phyloP scores from a whole-genome alignment of 805 yeast species.

The Ogataea pignaliae region DNA sequence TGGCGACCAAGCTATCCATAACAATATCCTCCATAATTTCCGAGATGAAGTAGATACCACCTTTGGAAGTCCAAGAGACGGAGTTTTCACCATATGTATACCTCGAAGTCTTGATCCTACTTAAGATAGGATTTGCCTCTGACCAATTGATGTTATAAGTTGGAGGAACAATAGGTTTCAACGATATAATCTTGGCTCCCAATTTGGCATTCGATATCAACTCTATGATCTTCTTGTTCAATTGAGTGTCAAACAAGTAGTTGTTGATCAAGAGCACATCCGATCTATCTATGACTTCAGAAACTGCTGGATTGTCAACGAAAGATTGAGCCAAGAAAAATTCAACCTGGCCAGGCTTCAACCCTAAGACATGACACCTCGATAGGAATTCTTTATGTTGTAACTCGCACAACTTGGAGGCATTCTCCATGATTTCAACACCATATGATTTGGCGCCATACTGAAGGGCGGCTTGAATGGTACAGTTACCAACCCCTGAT shows the following conservation, averaged over 20 bases:
- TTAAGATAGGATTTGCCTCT: constrained; percentile 53
- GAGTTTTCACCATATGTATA: constrained; percentile 62
- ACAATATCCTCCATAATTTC: constrained; percentile 46
- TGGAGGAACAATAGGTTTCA: constrained; percentile 75
- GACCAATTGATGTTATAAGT: constrained; percentile 62
- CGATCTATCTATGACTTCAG: constrained; percentile 49
- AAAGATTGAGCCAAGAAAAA: constrained; percentile 69
- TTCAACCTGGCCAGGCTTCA: constrained; percentile 50
- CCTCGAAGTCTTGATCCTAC: constrained; percentile 58
- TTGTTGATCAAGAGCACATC: constrained; percentile 79
- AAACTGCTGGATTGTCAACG: constrained; percentile 57
- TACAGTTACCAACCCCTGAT: constrained; percentile 92
- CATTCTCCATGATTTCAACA: constrained; percentile 83
- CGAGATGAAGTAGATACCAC: constrained; percentile 73
- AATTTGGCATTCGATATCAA: constrained; percentile 59
- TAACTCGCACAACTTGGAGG: constrained; percentile 58
- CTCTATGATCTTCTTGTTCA: constrained; percentile 62
- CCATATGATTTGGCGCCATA: constrained; percentile 84
- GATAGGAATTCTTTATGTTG: constrained; percentile 57
- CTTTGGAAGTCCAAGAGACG: constrained; percentile 89
- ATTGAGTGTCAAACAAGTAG: constrained; percentile 72
- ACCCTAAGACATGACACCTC: constrained; percentile 60
- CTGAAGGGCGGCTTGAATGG: constrained; percentile 83
- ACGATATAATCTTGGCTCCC: constrained; percentile 75
- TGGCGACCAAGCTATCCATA: constrained; percentile 28